phyloP scores from a whole-genome alignment of 2,329 filamentous ascomycete genomes.

The Colletotrichum spinosum region DNA sequence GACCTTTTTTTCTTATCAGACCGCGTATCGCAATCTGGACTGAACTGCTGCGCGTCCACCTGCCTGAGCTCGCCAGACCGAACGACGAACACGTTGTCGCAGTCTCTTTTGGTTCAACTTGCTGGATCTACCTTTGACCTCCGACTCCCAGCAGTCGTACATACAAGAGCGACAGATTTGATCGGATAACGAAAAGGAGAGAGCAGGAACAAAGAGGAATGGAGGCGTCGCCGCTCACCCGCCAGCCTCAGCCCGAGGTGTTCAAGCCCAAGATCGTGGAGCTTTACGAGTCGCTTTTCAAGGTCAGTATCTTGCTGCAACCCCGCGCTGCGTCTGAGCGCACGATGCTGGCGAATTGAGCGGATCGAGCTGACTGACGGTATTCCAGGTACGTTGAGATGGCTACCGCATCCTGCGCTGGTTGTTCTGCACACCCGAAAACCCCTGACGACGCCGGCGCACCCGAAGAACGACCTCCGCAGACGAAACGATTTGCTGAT shows the following conservation, averaged over 20 bases:
- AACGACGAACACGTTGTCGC: neutral
- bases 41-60: no score
- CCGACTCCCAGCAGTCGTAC: no score
- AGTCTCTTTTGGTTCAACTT: neutral
- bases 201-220: slow-evolving; percentile 56
- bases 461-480: neutral
- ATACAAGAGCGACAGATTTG: no score
- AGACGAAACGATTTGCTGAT: neutral
- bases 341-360: neutral
- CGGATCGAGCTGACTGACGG: neutral
- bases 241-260: slow-evolving; percentile 87
- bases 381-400: neutral
- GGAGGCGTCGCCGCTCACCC: slow-evolving; percentile 93
- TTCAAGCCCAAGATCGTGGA: slow-evolving; percentile 95
- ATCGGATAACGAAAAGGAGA: neutral
- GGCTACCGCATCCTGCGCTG: neutral
- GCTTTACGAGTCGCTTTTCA: slow-evolving; percentile 88
- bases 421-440: neutral
- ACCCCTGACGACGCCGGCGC: neutral
- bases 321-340: neutral
- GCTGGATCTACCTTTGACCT: no score
- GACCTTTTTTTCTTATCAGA: slow-evolving; percentile 22
- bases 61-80: no score
- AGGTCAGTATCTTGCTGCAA: slow-evolving; percentile 57
- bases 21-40: slow-evolving; percentile 21